Conservation (phyloP, 176 grass and related monocot species). For the Triticum urartu region DNA sequence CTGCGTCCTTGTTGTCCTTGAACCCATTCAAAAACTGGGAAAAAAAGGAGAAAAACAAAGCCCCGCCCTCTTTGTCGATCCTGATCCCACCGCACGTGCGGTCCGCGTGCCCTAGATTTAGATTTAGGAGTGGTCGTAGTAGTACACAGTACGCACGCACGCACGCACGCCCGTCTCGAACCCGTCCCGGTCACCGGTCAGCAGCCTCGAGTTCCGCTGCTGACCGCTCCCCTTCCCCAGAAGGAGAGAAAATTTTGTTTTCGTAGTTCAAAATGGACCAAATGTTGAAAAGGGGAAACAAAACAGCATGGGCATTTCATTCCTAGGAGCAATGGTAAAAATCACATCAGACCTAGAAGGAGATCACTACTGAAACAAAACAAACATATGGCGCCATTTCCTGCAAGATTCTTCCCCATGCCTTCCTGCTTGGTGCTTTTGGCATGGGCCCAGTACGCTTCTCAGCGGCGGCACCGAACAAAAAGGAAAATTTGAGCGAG, state of each 20-base stretch:
- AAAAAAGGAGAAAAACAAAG: background rate
- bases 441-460: background rate
- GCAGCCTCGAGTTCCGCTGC: background rate
- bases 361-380: background rate
- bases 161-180: constrained; percentile 16
- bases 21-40: background rate
- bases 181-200: background rate
- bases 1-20: background rate
- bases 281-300: background rate
- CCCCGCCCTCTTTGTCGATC: background rate
- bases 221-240: background rate
- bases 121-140: background rate
- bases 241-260: background rate
- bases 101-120: constrained; percentile 29
- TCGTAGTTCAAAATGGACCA: background rate
- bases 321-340: background rate
- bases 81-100: constrained; percentile 38
- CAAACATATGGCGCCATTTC: background rate
- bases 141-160: background rate
- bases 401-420: constrained; percentile 26
- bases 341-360: constrained; percentile 27
- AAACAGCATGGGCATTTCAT: background rate
- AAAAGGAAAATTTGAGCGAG: background rate
- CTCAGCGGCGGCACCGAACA: background rate
- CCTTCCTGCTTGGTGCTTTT: background rate